phyloP scores from a whole-genome alignment of 495 filamentous ascomycete genomes.

The Extremus antarcticus region DNA sequence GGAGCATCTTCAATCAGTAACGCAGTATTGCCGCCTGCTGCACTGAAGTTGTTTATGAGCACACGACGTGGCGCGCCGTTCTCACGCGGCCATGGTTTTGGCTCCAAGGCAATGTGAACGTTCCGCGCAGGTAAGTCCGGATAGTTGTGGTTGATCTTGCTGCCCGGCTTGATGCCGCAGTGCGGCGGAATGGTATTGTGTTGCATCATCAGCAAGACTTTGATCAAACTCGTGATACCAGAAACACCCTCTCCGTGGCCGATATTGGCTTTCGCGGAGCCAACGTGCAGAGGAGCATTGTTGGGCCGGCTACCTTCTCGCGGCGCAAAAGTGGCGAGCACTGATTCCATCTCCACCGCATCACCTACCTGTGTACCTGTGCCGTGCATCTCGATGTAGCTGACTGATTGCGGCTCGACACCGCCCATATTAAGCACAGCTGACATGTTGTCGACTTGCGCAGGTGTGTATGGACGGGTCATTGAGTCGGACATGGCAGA shows the following conservation, averaged over 20 bases:
- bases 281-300: constrained; percentile 20
- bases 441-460: constrained; percentile 20
- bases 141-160: neutral
- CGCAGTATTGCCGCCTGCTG: constrained; percentile 1
- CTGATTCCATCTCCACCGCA: constrained; percentile 27
- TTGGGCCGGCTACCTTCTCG: neutral
- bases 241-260: constrained; percentile 29
- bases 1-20: neutral
- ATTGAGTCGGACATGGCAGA: constrained; percentile 28
- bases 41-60: neutral
- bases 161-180: neutral
- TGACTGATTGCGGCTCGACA: constrained; percentile 19
- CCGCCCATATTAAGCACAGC: constrained; percentile 13
- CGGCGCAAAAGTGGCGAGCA: constrained; percentile 22
- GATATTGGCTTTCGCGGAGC: constrained; percentile 27
- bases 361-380: constrained; percentile 35
- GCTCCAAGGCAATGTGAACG: neutral
- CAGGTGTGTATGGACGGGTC: constrained; percentile 24
- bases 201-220: constrained; percentile 30
- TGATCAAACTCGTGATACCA: constrained; percentile 28
- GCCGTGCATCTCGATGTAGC: constrained; percentile 32
- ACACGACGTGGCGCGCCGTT: neutral
- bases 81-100: neutral
- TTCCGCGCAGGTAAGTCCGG: constrained; percentile 25
- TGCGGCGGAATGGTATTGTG: constrained; percentile 32